phyloP scores from a whole-genome alignment of 495 filamentous ascomycete species.

The Venustampulla echinocandica region DNA sequence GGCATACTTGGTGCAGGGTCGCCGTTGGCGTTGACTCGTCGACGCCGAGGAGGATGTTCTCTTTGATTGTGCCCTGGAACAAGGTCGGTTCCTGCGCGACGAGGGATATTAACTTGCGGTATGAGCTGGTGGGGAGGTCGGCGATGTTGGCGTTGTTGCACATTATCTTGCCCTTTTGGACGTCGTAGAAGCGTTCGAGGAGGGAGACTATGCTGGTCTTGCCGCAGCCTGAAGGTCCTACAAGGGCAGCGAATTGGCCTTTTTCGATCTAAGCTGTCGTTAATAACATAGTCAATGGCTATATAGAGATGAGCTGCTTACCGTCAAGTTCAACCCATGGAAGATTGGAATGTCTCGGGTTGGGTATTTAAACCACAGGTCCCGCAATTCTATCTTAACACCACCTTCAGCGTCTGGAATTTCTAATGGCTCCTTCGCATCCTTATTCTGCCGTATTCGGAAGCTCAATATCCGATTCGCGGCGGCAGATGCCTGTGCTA shows the following conservation, averaged over 20 bases:
- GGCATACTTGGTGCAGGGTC: conserved; percentile 45
- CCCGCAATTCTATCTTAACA: conserved; percentile 44
- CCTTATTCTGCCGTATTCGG: background rate
- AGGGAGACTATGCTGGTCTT: conserved; percentile 62
- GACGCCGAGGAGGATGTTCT: conserved; percentile 49
- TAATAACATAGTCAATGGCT: background rate
- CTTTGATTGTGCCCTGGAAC: conserved; percentile 47
- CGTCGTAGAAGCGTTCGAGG: conserved; percentile 55
- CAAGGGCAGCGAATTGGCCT: conserved; percentile 60
- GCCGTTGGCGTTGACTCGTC: conserved; percentile 37
- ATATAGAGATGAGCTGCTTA: background rate
- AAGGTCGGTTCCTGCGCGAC: conserved; percentile 51
- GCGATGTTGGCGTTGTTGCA: conserved; percentile 43
- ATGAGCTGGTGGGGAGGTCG: conserved; percentile 34
- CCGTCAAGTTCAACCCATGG: conserved; percentile 37
- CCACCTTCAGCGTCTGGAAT: conserved; percentile 37
- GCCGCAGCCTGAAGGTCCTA: conserved; percentile 63
- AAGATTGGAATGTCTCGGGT: conserved; percentile 46
- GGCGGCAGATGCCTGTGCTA: conserved; percentile 47
- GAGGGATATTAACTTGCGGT: conserved; percentile 46
- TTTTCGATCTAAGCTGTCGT: conserved; percentile 38
- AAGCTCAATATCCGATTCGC: conserved; percentile 42
- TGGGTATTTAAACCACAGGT: conserved; percentile 53
- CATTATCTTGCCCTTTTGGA: conserved; percentile 41
- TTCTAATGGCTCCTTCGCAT: conserved; percentile 1